A percentile compares a stretch with the other conserved stretches of the same genome.
Evolutionary conservation across 2,329 filamentous ascomycete genomes (phyloP).

Genomic region (Pseudogymnoascus sp.): DNA sequence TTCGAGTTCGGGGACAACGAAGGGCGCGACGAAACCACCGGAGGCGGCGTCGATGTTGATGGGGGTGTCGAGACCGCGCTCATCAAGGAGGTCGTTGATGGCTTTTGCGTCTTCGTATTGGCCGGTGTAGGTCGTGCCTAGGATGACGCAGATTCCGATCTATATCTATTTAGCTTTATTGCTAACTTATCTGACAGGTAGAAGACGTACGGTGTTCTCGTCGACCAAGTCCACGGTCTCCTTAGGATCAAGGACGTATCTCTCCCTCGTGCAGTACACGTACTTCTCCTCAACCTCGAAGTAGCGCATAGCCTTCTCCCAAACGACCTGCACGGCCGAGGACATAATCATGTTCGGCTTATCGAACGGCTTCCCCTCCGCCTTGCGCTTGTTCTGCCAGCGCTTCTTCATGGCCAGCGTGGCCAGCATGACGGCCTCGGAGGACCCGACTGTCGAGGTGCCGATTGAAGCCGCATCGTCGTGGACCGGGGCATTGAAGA

Average conservation of each 20-base stretch:
- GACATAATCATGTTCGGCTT: slow-evolving; percentile 93
- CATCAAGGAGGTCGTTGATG: slow-evolving; percentile 77
- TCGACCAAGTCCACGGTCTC: slow-evolving; percentile 53
- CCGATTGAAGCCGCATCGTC: slow-evolving; percentile 61
- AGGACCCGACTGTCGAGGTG: slow-evolving; percentile 82
- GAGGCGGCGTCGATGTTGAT: slow-evolving; percentile 93
- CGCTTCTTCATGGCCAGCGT: slow-evolving; percentile 91
- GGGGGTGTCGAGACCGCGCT: slow-evolving; percentile 67
- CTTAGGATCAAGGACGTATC: slow-evolving; percentile 56
- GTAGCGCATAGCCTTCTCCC: slow-evolving; percentile 86
- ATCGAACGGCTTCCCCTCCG: slow-evolving; percentile 71
- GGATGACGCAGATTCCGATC: slow-evolving; percentile 86
- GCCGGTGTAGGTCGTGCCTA: slow-evolving; percentile 91
- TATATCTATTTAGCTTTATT: neutral
- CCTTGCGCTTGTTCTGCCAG: slow-evolving; percentile 81
- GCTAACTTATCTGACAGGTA: slow-evolving; percentile 27
- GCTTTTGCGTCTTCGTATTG: slow-evolving; percentile 92
- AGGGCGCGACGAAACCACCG: slow-evolving; percentile 88
- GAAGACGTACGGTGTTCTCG: slow-evolving; percentile 56
- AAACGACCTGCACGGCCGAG: slow-evolving; percentile 91
- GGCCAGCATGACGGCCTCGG: slow-evolving; percentile 77
- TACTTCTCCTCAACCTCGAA: slow-evolving; percentile 90
- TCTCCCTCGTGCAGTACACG: slow-evolving; percentile 53
- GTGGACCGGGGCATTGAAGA: slow-evolving; percentile 70
- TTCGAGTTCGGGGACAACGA: slow-evolving; percentile 71